Base-by-base conservation (phyloP, 2,329 filamentous ascomycete species). In the Diaporthe batatas region DNA sequence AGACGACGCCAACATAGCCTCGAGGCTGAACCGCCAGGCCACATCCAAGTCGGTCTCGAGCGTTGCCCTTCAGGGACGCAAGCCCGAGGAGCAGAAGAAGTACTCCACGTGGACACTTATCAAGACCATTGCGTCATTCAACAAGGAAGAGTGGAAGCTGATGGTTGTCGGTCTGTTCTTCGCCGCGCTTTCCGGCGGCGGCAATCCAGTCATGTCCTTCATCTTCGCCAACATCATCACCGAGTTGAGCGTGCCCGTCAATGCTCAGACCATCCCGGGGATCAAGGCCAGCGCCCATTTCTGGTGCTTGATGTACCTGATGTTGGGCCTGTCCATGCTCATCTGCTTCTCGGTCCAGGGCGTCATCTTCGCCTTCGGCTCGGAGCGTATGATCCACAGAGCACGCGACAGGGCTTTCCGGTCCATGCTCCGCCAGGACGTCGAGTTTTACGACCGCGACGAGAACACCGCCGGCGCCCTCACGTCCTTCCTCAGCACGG, bases 151-250 rank as follows among this genome's bases (percentile, higher is more conserved):
- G 80, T 90, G 88, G 86, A 84, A 87, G 21, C 84, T 91, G 47
- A 96, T 98, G 94, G 44, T 91, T 2, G 74, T 92, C 72, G 95
- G 94, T 12, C 84, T 97, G 21, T 78, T 92, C 80, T 94, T 92
- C 80, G 91, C 92, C 32, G 87, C 92, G 78, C 91, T 98, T 75
- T 93, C 92, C 74, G 95, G 95, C 81, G 92, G 91, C 74, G 94
- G 92, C 68, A 95, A 97, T 73, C 81, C 81, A 12, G 77, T 76
- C 3, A 80, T 82, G 79, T 89, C 93, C 75, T 90, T 98, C 76
- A 92, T 98, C 83, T 97, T 98, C 78, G 92, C 95, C 78, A 98
- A 98, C 82, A 89, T 94, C 72, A 95, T 98, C 81, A 89, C 90
- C 74, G 90, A 91, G 11, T 86, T 96, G 16, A 90, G 91, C 10